Percentiles rank a stretch among this genome's conserved stretches.
These are phyloP conservation scores for Xylariaceae sp. DNA, from an alignment of 2,329 filamentous ascomycete species.

Conservation along the genomic window DNA sequence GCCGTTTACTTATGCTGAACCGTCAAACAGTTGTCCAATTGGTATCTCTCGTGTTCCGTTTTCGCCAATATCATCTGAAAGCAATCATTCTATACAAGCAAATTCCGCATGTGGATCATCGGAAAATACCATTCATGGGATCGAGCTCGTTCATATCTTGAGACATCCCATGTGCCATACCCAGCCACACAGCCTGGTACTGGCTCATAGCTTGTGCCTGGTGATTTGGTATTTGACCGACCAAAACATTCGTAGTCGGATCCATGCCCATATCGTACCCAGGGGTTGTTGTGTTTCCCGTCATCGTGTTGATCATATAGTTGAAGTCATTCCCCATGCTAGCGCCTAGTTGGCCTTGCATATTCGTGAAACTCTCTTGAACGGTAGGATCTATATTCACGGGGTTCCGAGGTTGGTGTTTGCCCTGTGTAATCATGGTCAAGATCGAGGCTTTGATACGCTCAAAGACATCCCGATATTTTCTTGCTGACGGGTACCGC, in stretches of 20 bases:
- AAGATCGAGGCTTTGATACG: constrained; percentile 25
- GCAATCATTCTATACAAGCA: too few relatives aligned
- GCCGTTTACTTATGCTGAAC: too few relatives aligned
- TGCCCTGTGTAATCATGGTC: constrained; percentile 22
- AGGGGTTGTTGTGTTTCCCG: constrained; percentile 15
- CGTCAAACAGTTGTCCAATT: too few relatives aligned
- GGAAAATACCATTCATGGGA: constrained; percentile 11
- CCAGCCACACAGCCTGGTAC: constrained; percentile 13
- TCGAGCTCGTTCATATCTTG: constrained; percentile 11
- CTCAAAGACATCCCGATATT: constrained; percentile 29
- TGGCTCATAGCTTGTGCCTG: constrained; percentile 7
- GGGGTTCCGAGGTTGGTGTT: constrained; percentile 24
- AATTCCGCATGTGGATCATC: constrained; percentile 4
- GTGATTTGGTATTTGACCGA: constrained; percentile 8
- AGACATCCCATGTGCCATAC: constrained; percentile 6
- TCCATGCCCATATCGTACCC: constrained; percentile 10
- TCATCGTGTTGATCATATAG: constrained; percentile 28
- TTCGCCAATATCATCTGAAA: too few relatives aligned
- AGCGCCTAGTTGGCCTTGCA: constrained; percentile 3
- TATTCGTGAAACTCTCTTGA: constrained; percentile 18
- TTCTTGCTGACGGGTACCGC: constrained; percentile 27
- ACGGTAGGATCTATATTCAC: constrained; percentile 20
- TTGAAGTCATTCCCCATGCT: constrained; percentile 23
- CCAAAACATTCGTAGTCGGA: constrained; percentile 5
- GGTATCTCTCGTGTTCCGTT: too few relatives aligned